These are phyloP conservation scores for Paramecium bursaria DNA, from an alignment of 73 alveolate species.

Conservation along the genomic window DNA sequence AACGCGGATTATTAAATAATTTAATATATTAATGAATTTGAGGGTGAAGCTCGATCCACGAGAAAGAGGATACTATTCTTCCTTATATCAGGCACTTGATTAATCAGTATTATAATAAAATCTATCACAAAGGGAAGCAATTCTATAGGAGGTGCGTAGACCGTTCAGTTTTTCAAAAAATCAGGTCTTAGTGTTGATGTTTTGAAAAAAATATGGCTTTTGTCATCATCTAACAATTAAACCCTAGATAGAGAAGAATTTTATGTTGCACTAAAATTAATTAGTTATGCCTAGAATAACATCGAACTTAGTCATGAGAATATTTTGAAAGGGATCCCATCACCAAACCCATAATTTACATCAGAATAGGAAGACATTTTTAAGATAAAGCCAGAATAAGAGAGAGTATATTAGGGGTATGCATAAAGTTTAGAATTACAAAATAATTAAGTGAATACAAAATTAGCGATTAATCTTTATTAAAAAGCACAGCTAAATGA, in stretches of 20 bases:
- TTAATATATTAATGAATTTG: background rate
- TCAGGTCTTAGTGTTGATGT: slow-evolving; percentile 32
- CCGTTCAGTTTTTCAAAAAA: slow-evolving; percentile 38
- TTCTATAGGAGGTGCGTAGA: slow-evolving; percentile 51
- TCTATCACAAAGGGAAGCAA: background rate
- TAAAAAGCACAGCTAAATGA: background rate
- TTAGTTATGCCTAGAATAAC: slow-evolving; percentile 43
- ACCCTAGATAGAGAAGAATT: slow-evolving; percentile 46
- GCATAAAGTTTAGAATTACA: slow-evolving; percentile 7
- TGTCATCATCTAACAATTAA: slow-evolving; percentile 48
- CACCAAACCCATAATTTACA: slow-evolving; percentile 36
- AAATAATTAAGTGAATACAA: slow-evolving; percentile 15
- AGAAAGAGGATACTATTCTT: slow-evolving; percentile 57
- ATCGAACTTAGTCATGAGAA: slow-evolving; percentile 24
- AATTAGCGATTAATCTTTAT: slow-evolving; percentile 27
- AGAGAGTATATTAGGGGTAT: slow-evolving; percentile 23
- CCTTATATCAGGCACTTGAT: slow-evolving; percentile 52
- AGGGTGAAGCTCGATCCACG: slow-evolving; percentile 28
- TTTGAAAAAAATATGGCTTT: slow-evolving; percentile 50
- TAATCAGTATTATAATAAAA: background rate
- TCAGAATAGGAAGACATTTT: slow-evolving; percentile 45
- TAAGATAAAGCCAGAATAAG: slow-evolving; percentile 43
- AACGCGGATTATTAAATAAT: slow-evolving; percentile 66
- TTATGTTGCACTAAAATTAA: slow-evolving; percentile 36
- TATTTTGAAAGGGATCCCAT: slow-evolving; percentile 31